Evolutionary conservation across 768 basidiomycete genomes (phyloP), one percentile per base, ranked within the genome.

Genomic region (Galerina sulciceps): DNA sequence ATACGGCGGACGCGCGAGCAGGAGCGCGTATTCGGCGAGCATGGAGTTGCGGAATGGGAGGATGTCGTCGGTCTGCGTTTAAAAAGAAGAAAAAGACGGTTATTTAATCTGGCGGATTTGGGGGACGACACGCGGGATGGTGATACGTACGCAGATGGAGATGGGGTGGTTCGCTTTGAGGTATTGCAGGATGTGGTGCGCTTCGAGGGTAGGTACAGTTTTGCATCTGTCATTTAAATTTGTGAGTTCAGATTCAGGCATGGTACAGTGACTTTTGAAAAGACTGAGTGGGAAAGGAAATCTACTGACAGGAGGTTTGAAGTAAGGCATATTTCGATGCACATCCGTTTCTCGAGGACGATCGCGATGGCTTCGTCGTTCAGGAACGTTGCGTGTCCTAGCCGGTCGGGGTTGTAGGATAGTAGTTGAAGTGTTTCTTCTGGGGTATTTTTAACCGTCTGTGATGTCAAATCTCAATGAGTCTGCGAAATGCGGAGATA

Each of bases 351-450:
- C 35, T 75, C 60, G 53, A 83, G 72, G 8, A 92, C 89, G 40
- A 86, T 68, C 1, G 75, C 71, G 59, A 83, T 81, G 0, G 85
- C 83, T 45, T 84, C 83, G 2, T 83, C 81, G 57, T 85, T 76
- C 20, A 95, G 79, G 72, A 90, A 93, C 0, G 93, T 94, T 2
- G 90, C 93, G 59, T 94, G 93, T 0, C 93, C 90, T 0, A 94
- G 75, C 42, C 93, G 78, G 51, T 87, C 78, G 0, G 92, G 92
- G 18, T 73, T 70, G 70, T 80, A 87, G 1, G 83, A 82, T 0
- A 94, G 80, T 11, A 94, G 74, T 37, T 74, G 68, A 9, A 82
- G 71, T 1, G 88, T 88, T 59, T 94, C 93, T 50, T 78, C 74
- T 3, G 78, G 55, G 6, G 85, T 72, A 67, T 84, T 85, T 23